phyloP scores from a whole-genome alignment of 306 rosid genomes.

The Dryas alaskensis region DNA sequence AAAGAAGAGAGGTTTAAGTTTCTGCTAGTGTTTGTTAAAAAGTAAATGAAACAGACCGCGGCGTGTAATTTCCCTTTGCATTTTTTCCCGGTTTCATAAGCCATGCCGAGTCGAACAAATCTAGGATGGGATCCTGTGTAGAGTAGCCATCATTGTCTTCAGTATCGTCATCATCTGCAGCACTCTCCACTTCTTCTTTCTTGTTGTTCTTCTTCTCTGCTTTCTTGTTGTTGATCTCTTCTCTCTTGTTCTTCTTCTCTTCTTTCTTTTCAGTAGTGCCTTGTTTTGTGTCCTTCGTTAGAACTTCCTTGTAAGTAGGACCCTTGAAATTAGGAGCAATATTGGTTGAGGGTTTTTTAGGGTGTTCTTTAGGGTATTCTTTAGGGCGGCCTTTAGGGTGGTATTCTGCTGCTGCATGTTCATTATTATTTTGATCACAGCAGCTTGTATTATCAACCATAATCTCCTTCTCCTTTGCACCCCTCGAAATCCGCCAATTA shows the following conservation, averaged over 20 bases:
- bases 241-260: not conserved
- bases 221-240: not conserved
- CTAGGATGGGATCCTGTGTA: slow-evolving; percentile 39
- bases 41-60: slow-evolving; percentile 10
- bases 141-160: not conserved
- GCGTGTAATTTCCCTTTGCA: not conserved
- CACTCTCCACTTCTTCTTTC: slow-evolving; percentile 14
- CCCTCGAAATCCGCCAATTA: slow-evolving; percentile 31
- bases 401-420: too few relatives aligned
- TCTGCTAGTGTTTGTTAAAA: not conserved
- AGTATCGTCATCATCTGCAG: slow-evolving; percentile 14
- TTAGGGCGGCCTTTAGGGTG: too few relatives aligned
- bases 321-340: slow-evolving; percentile 34
- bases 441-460: slow-evolving; percentile 42
- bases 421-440: not conserved
- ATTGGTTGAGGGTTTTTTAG: not conserved
- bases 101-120: slow-evolving; percentile 71
- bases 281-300: slow-evolving; percentile 39
- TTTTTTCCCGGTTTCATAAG: slow-evolving; percentile 33
- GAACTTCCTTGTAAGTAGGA: slow-evolving; percentile 33
- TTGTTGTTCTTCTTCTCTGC: not conserved
- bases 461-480: slow-evolving; percentile 46
- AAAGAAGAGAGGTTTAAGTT: too few relatives aligned
- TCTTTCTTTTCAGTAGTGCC: not conserved
- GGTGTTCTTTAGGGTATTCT: too few relatives aligned